Conservation (phyloP, 1,139 yeast genomes). For the Meyerozyma carpophila region DNA sequence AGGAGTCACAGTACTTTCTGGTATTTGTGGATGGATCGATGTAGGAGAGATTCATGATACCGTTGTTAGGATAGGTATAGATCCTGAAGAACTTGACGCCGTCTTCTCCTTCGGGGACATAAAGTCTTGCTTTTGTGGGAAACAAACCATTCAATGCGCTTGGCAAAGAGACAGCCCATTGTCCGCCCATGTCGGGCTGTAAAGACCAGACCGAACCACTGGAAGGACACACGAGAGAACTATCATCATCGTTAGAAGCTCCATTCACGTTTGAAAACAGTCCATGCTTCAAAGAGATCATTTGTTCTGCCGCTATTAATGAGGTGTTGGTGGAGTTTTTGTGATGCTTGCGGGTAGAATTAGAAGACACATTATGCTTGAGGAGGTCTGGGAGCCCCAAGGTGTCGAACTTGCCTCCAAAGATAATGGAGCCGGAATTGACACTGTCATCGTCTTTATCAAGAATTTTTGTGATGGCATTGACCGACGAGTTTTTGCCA, state of each 20-base stretch:
- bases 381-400: slow-evolving; percentile 52
- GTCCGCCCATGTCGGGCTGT: slow-evolving; percentile 48
- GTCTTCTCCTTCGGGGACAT: slow-evolving; percentile 49
- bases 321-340: slow-evolving; percentile 25
- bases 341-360: slow-evolving; percentile 19
- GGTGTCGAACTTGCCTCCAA: slow-evolving; percentile 72
- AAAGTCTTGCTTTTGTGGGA: slow-evolving; percentile 74
- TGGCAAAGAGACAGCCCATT: slow-evolving; percentile 64
- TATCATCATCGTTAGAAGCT: slow-evolving; percentile 23
- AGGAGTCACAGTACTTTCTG: slow-evolving; percentile 69
- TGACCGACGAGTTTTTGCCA: slow-evolving; percentile 51
- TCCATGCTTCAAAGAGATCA: slow-evolving; percentile 61
- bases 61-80: slow-evolving; percentile 71
- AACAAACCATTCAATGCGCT: slow-evolving; percentile 43
- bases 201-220: slow-evolving; percentile 54
- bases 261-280: slow-evolving; percentile 48
- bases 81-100: slow-evolving; percentile 68
- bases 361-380: slow-evolving; percentile 21
- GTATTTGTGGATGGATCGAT: slow-evolving; percentile 65
- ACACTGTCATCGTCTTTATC: slow-evolving; percentile 14
- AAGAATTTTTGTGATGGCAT: slow-evolving; percentile 55
- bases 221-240: slow-evolving; percentile 58
- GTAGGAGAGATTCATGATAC: slow-evolving; percentile 89
- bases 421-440: slow-evolving; percentile 47
- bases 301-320: slow-evolving; percentile 55